These are phyloP conservation scores for Picochlorum costavermella DNA, from an alignment of 139 green algal species.

Conservation along the genomic window DNA sequence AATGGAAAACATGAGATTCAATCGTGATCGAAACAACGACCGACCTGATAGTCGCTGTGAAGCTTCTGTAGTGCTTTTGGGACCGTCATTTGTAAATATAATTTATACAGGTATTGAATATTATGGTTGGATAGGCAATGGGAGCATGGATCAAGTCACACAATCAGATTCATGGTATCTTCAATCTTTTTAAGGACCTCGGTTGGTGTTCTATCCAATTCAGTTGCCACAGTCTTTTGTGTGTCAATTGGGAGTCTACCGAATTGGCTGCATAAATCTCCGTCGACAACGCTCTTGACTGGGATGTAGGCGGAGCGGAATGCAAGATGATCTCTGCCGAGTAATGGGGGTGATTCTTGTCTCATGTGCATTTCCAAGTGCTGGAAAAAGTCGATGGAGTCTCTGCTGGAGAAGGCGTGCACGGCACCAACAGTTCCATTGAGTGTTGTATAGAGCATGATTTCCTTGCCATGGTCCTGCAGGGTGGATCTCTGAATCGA, in stretches of 20 bases:
- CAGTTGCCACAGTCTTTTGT: slow-evolving; percentile 55
- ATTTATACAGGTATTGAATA: too few species aligned
- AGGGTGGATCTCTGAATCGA: slow-evolving; percentile 60
- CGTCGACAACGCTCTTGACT: slow-evolving; percentile 88
- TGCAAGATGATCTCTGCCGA: slow-evolving; percentile 86
- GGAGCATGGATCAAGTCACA: slow-evolving; percentile 5
- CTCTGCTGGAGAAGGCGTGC: slow-evolving; percentile 71
- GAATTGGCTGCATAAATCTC: slow-evolving; percentile 92
- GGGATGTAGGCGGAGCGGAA: slow-evolving; percentile 90
- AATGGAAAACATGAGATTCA: too few species aligned
- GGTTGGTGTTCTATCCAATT: slow-evolving; percentile 81
- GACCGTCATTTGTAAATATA: too few species aligned
- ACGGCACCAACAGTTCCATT: slow-evolving; percentile 76
- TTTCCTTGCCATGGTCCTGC: slow-evolving; percentile 73
- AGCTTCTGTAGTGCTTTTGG: too few species aligned
- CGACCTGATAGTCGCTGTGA: too few species aligned
- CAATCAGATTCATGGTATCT: slow-evolving; percentile 78
- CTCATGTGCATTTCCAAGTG: slow-evolving; percentile 99
- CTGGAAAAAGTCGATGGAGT: slow-evolving; percentile 96
- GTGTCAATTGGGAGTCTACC: slow-evolving; percentile 50
- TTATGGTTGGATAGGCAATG: too few species aligned
- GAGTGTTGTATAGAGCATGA: slow-evolving; percentile 79
- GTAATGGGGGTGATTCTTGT: slow-evolving; percentile 82
- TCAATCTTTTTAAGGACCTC: slow-evolving; percentile 98
- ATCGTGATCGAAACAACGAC: too few species aligned